These are phyloP conservation scores for Trichophyton simii DNA, from an alignment of 2,329 filamentous ascomycete genomes.

Conservation along the genomic window DNA sequence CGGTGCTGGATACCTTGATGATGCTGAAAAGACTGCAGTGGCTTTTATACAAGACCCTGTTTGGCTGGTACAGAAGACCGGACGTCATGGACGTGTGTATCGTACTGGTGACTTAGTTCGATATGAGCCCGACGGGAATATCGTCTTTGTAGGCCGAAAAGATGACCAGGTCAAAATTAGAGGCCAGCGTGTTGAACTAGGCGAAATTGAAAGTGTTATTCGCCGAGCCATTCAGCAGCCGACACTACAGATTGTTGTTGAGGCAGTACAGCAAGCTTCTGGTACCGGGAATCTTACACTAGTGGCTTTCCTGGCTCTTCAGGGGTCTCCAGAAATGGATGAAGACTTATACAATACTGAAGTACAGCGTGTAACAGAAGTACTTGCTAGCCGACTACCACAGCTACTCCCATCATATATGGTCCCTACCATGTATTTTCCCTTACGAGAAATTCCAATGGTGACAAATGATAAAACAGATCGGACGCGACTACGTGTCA, in stretches of 20 bases:
- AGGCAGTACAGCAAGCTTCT: background rate
- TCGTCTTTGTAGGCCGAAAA: constrained; percentile 16
- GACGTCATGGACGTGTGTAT: constrained; percentile 12
- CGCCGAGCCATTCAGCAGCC: background rate
- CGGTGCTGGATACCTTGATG: constrained; percentile 25
- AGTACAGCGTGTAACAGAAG: background rate
- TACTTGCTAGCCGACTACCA: background rate
- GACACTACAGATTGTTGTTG: background rate
- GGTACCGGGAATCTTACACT: constrained; percentile 16
- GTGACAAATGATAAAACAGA: constrained; percentile 6
- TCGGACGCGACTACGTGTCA: background rate
- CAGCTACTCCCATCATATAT: constrained; percentile 5
- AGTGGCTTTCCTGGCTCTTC: constrained; percentile 28
- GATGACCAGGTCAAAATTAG: constrained; percentile 63
- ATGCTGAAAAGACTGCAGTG: constrained; percentile 36
- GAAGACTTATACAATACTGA: background rate
- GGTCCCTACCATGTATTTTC: constrained; percentile 1
- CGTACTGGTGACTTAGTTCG: constrained; percentile 13
- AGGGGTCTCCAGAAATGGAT: background rate
- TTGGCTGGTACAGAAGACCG: constrained; percentile 9
- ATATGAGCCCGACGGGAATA: constrained; percentile 16
- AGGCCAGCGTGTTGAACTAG: constrained; percentile 71
- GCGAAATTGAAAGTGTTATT: constrained; percentile 59
- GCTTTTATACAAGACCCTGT: constrained; percentile 40
- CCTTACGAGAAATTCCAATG: constrained; percentile 3